These are phyloP conservation scores for Metschnikowia shivogae DNA, from an alignment of 805 yeast species.

Conservation along the genomic window DNA sequence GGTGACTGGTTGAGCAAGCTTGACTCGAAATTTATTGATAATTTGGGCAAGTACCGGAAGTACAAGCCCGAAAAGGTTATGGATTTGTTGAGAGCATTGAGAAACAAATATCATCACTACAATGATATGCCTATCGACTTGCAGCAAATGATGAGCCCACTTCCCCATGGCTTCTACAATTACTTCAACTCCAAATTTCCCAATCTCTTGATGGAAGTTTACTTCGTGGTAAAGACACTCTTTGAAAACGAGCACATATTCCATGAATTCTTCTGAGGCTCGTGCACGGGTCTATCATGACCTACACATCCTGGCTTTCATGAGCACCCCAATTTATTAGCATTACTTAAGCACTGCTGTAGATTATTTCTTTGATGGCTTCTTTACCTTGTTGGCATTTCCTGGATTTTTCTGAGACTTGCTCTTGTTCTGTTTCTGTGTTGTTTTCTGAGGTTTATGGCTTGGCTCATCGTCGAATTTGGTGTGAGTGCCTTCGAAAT, in stretches of 20 bases:
- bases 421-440: background rate
- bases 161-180: conserved; percentile 79
- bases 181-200: conserved; percentile 81
- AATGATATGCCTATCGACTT: conserved; percentile 78
- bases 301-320: too few species aligned
- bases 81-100: conserved; percentile 82
- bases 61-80: conserved; percentile 73
- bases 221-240: conserved; percentile 54
- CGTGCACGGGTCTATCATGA: background rate
- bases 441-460: background rate
- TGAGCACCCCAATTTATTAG: background rate
- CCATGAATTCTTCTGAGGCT: conserved; percentile 29
- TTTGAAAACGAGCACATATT: conserved; percentile 64
- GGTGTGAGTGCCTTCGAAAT: conserved; percentile 53
- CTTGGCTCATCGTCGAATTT: conserved; percentile 33
- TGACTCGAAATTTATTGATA: conserved; percentile 69
- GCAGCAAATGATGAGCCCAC: conserved; percentile 62
- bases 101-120: conserved; percentile 93
- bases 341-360: background rate
- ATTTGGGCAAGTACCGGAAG: conserved; percentile 86
- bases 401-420: background rate
- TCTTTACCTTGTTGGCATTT: conserved; percentile 1
- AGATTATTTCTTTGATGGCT: conserved; percentile 3
- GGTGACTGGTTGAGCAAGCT: conserved; percentile 77
- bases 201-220: conserved; percentile 67